Base-by-base conservation (phyloP, 352 stramenopile genomes). In the Blastocystis sp. region DNA sequence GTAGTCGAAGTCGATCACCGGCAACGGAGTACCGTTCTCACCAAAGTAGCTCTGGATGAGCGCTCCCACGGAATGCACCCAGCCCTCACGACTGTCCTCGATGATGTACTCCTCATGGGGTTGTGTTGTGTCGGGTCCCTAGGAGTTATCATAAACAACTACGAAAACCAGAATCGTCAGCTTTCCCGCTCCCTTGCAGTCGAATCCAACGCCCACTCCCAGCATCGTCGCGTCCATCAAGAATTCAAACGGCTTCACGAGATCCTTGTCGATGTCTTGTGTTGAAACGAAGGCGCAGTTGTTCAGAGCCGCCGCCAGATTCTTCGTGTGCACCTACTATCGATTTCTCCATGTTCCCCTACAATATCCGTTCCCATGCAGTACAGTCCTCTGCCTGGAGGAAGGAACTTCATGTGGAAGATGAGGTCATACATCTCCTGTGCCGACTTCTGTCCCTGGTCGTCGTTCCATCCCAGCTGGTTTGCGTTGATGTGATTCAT, bases 221-320 rank as follows among this genome's bases (percentile, higher is more conserved):
- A 97, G 92, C 93, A 97, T 97, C 21, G 91, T 91, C 6, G 93
- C 92, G 77, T 97, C 93, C 93, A 97, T 97, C n/a, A 96, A 89
- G 87, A 97, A 97, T 81, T 91, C 94, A 78, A 97, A 97, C 0
- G 93, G 92, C 57, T 92, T 89, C 0, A 91, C 89, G 1, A 93
- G 91, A 0, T 91, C 86, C 77, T 92, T 73, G 0, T 88, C 86
- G 29, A 94, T 87, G 53, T 94, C 92, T 1, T 87, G 87, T 0
- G 93, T 97, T 21, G 90, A 94, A 3, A 97, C 92, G 73, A 97
- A 97, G 18, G 93, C 93, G 85, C 93, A 97, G 88, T 97, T 96
- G 88, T 97, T 97, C 24, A 97, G 89, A 24, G 93, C 92, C 0
- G 93, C 93, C 51, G 91, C 95, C 3, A 96, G 89, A 18, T 88